These are phyloP conservation scores for Vachellia pachyceras DNA, from an alignment of 306 rosid species.

Conservation along the genomic window DNA sequence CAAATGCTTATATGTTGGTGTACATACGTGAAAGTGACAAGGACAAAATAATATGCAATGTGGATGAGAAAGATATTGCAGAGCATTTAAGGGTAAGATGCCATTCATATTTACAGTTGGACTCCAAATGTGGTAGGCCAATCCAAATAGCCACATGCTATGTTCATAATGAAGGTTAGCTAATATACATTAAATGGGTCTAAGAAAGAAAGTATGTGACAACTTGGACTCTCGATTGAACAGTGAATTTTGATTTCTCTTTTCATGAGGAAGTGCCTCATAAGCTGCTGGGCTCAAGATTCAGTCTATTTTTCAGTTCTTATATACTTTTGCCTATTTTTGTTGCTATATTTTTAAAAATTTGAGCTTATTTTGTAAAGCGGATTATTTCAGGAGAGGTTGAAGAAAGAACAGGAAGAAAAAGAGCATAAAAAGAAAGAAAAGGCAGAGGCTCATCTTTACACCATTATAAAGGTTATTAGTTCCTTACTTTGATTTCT, in stretches of 20 bases:
- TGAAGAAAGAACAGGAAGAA: slow-evolving; percentile 92
- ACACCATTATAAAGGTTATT: slow-evolving; percentile 83
- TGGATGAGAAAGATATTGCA: slow-evolving; percentile 97
- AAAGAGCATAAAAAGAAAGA: slow-evolving; percentile 88
- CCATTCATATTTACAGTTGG: slow-evolving; percentile 10
- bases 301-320: slow-evolving; percentile 17
- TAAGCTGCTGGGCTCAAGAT: slow-evolving; percentile 4
- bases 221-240: slow-evolving; percentile 5
- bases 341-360: slow-evolving; percentile 31
- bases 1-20: slow-evolving; percentile 99
- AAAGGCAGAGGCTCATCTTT: slow-evolving; percentile 87
- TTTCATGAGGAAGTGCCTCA: slow-evolving; percentile 19
- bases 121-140: slow-evolving; percentile 14
- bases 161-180: slow-evolving; percentile 8
- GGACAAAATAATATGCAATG: slow-evolving; percentile 95
- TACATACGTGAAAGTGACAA: slow-evolving; percentile 97
- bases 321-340: slow-evolving; percentile 9
- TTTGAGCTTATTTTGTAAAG: slow-evolving; percentile 22
- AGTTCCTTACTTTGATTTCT: slow-evolving; percentile 27
- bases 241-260: slow-evolving; percentile 10
- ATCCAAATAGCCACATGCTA: slow-evolving; percentile 21
- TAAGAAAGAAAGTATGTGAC: slow-evolving; percentile 6
- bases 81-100: slow-evolving; percentile 93
- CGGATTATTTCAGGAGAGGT: slow-evolving; percentile 67
- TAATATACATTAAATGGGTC: not conserved